phyloP scores from a whole-genome alignment of 257 asterid species.

The Fraxinus anomala region DNA sequence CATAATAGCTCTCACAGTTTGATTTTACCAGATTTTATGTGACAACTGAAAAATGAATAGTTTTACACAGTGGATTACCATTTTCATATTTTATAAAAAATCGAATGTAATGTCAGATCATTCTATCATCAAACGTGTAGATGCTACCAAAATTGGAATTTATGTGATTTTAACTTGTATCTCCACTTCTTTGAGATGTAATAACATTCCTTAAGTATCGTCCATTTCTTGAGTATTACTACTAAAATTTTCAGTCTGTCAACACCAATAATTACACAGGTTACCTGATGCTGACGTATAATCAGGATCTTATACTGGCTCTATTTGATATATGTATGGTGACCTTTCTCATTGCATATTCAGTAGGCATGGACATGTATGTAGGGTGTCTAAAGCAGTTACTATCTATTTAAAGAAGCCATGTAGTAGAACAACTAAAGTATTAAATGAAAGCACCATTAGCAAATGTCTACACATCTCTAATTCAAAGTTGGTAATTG shows the following conservation, averaged over 20 bases:
- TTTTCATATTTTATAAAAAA: background rate
- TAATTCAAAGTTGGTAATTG: background rate
- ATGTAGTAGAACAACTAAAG: background rate
- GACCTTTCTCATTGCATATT: background rate
- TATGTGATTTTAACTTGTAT: background rate
- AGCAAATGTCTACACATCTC: background rate
- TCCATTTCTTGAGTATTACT: background rate
- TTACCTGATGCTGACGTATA: background rate
- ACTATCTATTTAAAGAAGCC: background rate
- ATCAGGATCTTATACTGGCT: background rate
- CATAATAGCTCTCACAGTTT: slow-evolving; percentile 1
- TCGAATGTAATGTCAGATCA: background rate
- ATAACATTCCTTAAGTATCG: background rate
- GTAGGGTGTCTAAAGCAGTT: background rate
- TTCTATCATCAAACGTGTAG: background rate
- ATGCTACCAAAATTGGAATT: background rate
- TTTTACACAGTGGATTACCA: background rate
- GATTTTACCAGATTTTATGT: slow-evolving; percentile 1
- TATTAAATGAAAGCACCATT: background rate
- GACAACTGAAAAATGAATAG: background rate
- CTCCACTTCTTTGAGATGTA: background rate
- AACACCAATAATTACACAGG: background rate
- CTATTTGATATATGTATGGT: background rate
- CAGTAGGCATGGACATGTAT: background rate
- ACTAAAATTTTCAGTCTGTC: background rate